Base-by-base conservation (phyloP, 2,329 filamentous ascomycete species). In the Fonsecaea monophora region DNA sequence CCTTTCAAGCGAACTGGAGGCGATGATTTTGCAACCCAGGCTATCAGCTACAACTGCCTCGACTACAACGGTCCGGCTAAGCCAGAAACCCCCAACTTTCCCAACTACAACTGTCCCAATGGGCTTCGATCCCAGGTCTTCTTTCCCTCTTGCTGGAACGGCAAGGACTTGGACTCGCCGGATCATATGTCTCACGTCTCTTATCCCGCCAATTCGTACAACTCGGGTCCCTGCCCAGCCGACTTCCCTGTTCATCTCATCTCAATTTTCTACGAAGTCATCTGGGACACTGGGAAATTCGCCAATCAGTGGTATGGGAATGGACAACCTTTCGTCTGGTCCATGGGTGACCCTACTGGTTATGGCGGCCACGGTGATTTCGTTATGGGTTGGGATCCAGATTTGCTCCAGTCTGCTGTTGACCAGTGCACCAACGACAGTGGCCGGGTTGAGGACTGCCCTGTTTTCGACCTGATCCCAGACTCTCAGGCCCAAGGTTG, bases 301-400 rank as follows among this genome's bases (percentile, higher is more conserved):
- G 82, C 78, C 12, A 80, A 83, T 68, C 71, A 79, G 72, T 85
- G 83, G 79, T 78, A 78, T 55, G 76, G 75, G 4, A 75, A 77
- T 45, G 63, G 55, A 8, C 71, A 73, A 21, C 72, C 72, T 8
- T 84, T 83, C 69, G 77, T 83, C 53, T 84, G 82, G 70, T 76
- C 81, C 0, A 80, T 79, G 65, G 81, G 82, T 35, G 83, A 85
- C 66, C 77, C 78, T 4, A 84, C 81, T 4, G 83, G 84, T 6
- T 85, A 82, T 68, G 83, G 83, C 1, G 82, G 84, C 71, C 85
- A 86, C 68, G 85, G 82, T 18, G 84, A 93, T 77, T 92, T 93
- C 79, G 78, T 90, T 70, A 87, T 90, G 69, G 90, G 86, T 15
- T 93, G 91, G 91, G 87, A 92, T 71, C 82, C 85, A 68, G 77